Evolutionary conservation across 2,329 filamentous ascomycete species (phyloP).

Genomic region (Pseudogymnoascus sp.): DNA sequence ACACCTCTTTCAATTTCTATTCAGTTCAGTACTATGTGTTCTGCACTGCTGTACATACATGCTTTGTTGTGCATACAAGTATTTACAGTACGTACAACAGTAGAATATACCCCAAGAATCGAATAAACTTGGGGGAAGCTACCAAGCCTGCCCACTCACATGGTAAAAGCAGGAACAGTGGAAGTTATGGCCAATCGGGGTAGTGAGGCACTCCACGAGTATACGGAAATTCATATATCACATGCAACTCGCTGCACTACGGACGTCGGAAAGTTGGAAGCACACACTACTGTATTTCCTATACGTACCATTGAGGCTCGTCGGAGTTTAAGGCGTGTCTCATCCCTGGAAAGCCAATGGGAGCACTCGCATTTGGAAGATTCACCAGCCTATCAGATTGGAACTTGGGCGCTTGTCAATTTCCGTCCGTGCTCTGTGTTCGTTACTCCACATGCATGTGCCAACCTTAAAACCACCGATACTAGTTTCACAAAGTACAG

Average conservation of each 20-base stretch:
- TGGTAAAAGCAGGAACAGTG: not conserved
- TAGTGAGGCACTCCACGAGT: not conserved
- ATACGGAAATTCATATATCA: not conserved
- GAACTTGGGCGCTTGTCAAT: not conserved
- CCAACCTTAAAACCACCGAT: not conserved
- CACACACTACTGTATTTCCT: not conserved
- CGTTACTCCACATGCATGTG: slow-evolving; percentile 4
- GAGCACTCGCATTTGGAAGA: not conserved
- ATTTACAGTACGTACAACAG: not conserved
- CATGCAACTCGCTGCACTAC: not conserved
- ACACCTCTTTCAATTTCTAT: not conserved
- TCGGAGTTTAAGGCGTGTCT: not conserved
- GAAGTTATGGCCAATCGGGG: not conserved
- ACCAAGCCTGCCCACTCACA: not conserved
- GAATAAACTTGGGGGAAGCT: not conserved
- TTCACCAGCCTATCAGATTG: not conserved
- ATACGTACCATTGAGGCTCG: not conserved
- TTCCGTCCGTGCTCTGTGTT: not conserved
- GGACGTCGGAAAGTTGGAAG: slow-evolving; percentile 1
- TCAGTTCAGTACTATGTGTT: not conserved
- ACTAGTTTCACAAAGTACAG: not conserved
- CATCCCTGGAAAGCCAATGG: not conserved
- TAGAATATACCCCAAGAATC: not conserved
- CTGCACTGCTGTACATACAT: not conserved
- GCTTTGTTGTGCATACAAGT: not conserved